A percentile compares a stretch with the other conserved stretches of the same genome.
Conservation (phyloP, 2,329 filamentous ascomycete genomes). For the Coniochaeta hoffmannii region DNA sequence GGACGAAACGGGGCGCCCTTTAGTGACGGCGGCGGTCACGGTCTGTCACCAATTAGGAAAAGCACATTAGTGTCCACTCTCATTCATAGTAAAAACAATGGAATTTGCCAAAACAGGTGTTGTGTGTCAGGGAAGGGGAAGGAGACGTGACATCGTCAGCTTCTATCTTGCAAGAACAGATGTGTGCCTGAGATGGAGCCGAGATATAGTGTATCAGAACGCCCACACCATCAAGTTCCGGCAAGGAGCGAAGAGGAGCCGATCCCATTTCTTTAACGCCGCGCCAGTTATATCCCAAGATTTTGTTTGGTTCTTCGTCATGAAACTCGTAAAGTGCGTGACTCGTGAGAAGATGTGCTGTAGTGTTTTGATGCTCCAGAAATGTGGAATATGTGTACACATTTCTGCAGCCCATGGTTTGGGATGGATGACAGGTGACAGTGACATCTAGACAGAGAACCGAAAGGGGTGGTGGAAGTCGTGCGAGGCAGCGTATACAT, state of each 20-base stretch:
- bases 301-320: not conserved
- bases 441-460: not conserved
- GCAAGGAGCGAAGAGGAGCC: not conserved
- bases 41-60: conserved; percentile 31
- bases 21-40: conserved; percentile 26
- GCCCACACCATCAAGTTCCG: not conserved
- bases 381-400: not conserved
- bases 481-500: conserved; percentile 6
- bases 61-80: conserved; percentile 29
- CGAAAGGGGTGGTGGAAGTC: not conserved
- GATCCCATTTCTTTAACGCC: not conserved
- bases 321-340: not conserved
- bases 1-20: conserved; percentile 1
- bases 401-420: too few species aligned
- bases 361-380: not conserved
- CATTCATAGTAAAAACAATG: conserved; percentile 12
- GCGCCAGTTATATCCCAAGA: not conserved
- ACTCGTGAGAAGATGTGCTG: not conserved
- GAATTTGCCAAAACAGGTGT: not conserved
- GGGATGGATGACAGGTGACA: not conserved
- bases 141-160: not conserved
- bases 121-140: not conserved
- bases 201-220: not conserved
- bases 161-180: conserved; percentile 1
- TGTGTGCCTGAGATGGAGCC: not conserved